These are phyloP conservation scores for Penicillium sclerotiorum DNA, from an alignment of 2,329 filamentous ascomycete species.

Conservation along the genomic window DNA sequence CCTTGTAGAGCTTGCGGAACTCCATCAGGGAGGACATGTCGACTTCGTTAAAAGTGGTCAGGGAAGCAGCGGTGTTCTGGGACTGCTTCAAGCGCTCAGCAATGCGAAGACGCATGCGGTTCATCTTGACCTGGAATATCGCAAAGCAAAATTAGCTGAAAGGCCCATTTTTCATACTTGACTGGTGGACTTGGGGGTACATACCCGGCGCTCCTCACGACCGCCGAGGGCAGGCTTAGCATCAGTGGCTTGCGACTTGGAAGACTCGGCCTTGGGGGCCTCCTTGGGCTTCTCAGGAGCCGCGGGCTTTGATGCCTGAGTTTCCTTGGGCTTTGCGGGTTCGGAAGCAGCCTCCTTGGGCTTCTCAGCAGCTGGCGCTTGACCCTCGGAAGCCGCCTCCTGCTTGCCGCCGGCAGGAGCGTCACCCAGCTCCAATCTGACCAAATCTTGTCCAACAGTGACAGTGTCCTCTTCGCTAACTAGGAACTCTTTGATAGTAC, in stretches of 20 bases:
- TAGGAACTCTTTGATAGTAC: slow-evolving; percentile 87
- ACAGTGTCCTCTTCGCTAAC: slow-evolving; percentile 95
- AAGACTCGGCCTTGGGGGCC: slow-evolving; percentile 32
- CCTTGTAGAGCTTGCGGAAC: slow-evolving; percentile 96
- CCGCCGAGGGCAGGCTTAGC: slow-evolving; percentile 59
- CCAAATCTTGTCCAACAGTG: slow-evolving; percentile 86
- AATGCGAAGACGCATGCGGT: slow-evolving; percentile 97
- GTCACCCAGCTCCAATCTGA: slow-evolving; percentile 80
- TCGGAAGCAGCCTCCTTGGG: slow-evolving; percentile 52
- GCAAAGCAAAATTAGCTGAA: not conserved
- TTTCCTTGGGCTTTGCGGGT: slow-evolving; percentile 30
- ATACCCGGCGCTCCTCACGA: slow-evolving; percentile 84
- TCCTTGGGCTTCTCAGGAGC: slow-evolving; percentile 38
- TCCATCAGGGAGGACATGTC: slow-evolving; percentile 99
- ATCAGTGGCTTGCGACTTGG: slow-evolving; percentile 8
- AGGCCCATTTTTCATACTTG: no score
- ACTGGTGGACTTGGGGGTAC: no score
- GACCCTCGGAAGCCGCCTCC: slow-evolving; percentile 58
- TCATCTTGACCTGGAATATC: slow-evolving; percentile 85
- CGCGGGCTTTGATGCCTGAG: slow-evolving; percentile 37
- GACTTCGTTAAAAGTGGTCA: slow-evolving; percentile 99
- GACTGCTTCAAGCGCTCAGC: slow-evolving; percentile 98
- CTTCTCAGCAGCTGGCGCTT: slow-evolving; percentile 58
- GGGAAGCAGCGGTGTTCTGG: slow-evolving; percentile 94
- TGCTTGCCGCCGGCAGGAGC: slow-evolving; percentile 57